Evolutionary conservation across 2,329 filamentous ascomycete genomes (phyloP).

Genomic region (Botryotinia convoluta): DNA sequence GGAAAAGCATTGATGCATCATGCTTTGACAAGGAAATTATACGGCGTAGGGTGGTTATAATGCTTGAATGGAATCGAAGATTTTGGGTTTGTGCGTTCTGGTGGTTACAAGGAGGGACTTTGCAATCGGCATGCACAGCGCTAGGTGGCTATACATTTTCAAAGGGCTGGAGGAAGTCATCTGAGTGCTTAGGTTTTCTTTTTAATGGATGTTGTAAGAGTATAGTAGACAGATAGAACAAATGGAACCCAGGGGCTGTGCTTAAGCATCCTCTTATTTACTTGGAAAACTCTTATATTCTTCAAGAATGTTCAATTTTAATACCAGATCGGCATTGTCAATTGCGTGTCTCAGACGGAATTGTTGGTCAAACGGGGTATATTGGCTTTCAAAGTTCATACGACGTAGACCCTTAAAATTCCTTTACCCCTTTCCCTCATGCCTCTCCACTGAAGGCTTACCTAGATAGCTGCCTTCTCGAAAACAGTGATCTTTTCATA

Average conservation of each 20-base stretch:
- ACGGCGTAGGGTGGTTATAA: background rate
- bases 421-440: background rate
- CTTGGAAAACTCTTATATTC: background rate
- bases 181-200: background rate
- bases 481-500: background rate
- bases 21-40: conserved; percentile 14
- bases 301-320: background rate
- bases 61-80: background rate
- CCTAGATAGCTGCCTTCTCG: background rate
- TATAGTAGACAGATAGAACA: conserved; percentile 17
- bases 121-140: background rate
- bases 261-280: background rate
- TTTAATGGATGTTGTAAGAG: conserved; percentile 15
- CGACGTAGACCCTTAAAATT: background rate
- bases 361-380: background rate
- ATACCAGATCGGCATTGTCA: background rate
- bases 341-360: background rate
- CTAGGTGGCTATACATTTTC: background rate
- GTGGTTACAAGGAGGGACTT: conserved; percentile 2
- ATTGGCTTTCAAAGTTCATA: background rate
- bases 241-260: background rate
- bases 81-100: conserved; percentile 1
- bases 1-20: conserved; percentile 1
- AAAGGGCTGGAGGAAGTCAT: background rate
- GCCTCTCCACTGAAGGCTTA: background rate